Conservation (phyloP, 1,139 yeast species). For the Blastobotrys niveus region DNA sequence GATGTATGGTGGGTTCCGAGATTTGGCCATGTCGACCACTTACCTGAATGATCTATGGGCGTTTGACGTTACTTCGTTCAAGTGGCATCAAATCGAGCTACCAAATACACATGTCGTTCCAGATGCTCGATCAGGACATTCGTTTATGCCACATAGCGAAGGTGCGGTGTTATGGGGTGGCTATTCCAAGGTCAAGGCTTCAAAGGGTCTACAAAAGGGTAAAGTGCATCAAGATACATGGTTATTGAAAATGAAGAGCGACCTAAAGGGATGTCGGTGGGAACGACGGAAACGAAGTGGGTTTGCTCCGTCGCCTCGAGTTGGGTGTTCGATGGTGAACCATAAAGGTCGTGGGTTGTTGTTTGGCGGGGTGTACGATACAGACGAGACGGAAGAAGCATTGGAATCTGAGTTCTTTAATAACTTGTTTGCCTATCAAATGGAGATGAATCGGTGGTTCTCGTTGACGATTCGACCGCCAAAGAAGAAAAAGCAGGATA, state of each 20-base stretch:
- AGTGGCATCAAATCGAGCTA: constrained; percentile 86
- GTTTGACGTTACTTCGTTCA: constrained; percentile 80
- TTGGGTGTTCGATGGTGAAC: constrained; percentile 85
- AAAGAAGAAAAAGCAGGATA: constrained; percentile 42
- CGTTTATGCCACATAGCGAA: constrained; percentile 71
- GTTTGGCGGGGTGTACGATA: constrained; percentile 95
- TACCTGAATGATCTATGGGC: constrained; percentile 87
- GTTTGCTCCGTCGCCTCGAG: constrained; percentile 83
- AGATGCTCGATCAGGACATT: constrained; percentile 92
- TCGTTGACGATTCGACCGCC: constrained; percentile 61
- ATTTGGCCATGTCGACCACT: constrained; percentile 75
- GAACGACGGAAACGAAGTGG: constrained; percentile 89
- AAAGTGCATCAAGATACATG: constrained; percentile 86
- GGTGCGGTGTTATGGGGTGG: constrained; percentile 93
- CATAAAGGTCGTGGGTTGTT: constrained; percentile 90
- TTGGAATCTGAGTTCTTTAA: constrained; percentile 81
- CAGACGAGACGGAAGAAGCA: constrained; percentile 90
- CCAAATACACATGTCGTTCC: constrained; percentile 79
- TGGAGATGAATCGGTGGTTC: constrained; percentile 87
- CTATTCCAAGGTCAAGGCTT: constrained; percentile 86
- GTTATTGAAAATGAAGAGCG: constrained; percentile 82
- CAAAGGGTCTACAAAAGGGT: constrained; percentile 85
- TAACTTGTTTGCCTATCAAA: constrained; percentile 72
- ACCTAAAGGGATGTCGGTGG: constrained; percentile 73
- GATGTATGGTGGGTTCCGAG: constrained; percentile 89